These are phyloP conservation scores for Beauveria sp. DNA, from an alignment of 2,329 filamentous ascomycete species.

Conservation along the genomic window DNA sequence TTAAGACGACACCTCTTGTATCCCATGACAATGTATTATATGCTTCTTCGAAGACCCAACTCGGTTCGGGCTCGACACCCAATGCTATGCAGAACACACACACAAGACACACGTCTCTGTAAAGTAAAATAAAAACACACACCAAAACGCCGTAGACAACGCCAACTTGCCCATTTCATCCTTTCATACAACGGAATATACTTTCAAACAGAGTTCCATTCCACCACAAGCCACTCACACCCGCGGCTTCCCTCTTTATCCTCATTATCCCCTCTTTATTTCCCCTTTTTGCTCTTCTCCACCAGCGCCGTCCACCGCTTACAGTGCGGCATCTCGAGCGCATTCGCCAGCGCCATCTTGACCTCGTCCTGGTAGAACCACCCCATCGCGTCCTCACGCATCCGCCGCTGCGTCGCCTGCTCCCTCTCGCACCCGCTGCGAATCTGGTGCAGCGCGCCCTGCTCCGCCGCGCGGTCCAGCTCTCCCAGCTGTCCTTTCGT, in stretches of 20 bases:
- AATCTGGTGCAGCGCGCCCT: constrained; percentile 60
- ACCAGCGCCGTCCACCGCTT: constrained; percentile 38
- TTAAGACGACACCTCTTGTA: neutral
- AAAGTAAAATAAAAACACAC: neutral
- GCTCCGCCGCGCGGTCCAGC: constrained; percentile 72
- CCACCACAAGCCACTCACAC: neutral
- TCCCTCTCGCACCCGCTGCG: constrained; percentile 70
- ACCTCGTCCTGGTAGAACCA: constrained; percentile 80
- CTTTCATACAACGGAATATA: neutral
- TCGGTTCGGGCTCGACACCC: neutral
- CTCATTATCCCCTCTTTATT: neutral
- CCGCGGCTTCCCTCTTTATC: neutral
- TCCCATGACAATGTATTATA: constrained; percentile 5
- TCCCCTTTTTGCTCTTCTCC: constrained; percentile 2
- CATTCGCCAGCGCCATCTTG: constrained; percentile 64
- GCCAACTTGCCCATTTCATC: neutral
- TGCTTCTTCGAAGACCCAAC: neutral
- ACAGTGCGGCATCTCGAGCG: constrained; percentile 45
- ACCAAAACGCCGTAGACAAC: constrained; percentile 7
- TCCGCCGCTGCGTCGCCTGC: constrained; percentile 52
- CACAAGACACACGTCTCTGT: neutral
- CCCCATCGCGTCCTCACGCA: constrained; percentile 72
- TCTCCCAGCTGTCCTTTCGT: constrained; percentile 60
- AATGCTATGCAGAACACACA: constrained; percentile 10
- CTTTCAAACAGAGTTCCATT: neutral